Percentiles rank a stretch among this genome's conserved stretches.
These are phyloP conservation scores for Flaveria ramosissima DNA, from an alignment of 129 eudicot species.

Conservation along the genomic window DNA sequence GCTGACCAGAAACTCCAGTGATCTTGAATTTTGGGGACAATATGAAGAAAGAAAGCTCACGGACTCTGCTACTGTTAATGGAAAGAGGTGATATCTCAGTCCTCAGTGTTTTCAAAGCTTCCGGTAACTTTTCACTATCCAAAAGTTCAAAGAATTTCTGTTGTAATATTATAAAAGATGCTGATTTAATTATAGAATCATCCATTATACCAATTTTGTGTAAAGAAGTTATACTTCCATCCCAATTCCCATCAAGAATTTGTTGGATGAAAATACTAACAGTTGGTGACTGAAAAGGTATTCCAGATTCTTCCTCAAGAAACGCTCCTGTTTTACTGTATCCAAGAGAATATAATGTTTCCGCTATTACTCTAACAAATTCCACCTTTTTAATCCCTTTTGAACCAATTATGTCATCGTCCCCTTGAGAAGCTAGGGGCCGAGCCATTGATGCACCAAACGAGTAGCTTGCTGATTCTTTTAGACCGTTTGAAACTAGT, in stretches of 20 bases:
- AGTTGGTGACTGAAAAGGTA: conserved; percentile 50
- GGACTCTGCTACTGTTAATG: conserved; percentile 46
- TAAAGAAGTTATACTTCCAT: conserved; percentile 66
- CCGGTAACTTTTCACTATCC: conserved; percentile 57
- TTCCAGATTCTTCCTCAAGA: conserved; percentile 82
- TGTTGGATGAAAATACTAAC: conserved; percentile 61
- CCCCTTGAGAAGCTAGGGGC: conserved; percentile 62
- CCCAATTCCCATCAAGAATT: conserved; percentile 82
- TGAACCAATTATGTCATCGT: conserved; percentile 66
- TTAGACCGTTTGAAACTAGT: conserved; percentile 54
- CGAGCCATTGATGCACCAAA: conserved; percentile 70
- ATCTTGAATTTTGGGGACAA: conserved; percentile 44
- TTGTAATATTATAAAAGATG: conserved; percentile 76
- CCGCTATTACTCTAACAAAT: conserved; percentile 70
- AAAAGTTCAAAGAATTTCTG: conserved; percentile 82
- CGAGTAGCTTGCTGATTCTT: conserved; percentile 50
- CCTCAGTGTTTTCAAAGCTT: conserved; percentile 81
- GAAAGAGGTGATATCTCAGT: conserved; percentile 73
- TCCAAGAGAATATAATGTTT: conserved; percentile 78
- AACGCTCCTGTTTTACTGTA: conserved; percentile 53
- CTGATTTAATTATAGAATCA: conserved; percentile 51
- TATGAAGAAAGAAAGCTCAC: conserved; percentile 59
- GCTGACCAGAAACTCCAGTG: conserved; percentile 36
- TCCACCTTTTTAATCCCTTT: conserved; percentile 72
- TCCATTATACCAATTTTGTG: conserved; percentile 59